Evolutionary conservation across 768 basidiomycete genomes (phyloP), one percentile per base, ranked within the genome.

Genomic region (Mycena latifolia): DNA sequence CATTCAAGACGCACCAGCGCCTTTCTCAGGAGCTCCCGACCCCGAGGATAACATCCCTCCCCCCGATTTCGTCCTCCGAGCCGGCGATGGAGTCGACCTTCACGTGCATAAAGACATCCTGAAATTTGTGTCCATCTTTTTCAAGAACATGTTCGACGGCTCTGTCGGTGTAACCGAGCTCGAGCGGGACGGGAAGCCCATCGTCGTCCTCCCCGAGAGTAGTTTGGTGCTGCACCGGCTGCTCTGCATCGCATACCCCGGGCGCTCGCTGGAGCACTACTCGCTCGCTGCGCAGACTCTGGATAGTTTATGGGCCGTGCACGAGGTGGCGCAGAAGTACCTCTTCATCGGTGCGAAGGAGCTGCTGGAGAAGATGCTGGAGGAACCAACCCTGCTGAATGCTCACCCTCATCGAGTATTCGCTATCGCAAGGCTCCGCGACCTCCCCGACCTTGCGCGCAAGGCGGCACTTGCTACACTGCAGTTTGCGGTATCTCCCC

Each of bases 61-160:
- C n/a, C 14, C 53, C 20, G 52, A 63, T 22, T 35, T 55, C 61
- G 35, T 55, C 43, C 31, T 55, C 29, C 28, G 61, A 2, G 46
- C 61, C 45, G 15, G 28, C n/a, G 61, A 63, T 48, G 41, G 29
- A 43, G 51, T 63, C 3, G 61, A 63, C 33, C 53, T 63, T 45
- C 33, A 47, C 25, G 61, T 63, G 1, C 61, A 63, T 53, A 24
- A 24, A 9, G 61, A 63, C 28, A 55, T 63, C 11, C 52, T 63
- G 17, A 54, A 47, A 28, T 55, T 63, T 31, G 35, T 15, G n/a
- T 63, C 61, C 18, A 43, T 24, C n/a, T 54, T 12, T 18, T 63
- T 63, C 53, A 25, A 63, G 7, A 24, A 14, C 24, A 55, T 63
- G 52, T 55, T 63, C 22, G 33, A 24, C 5, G 17, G 3, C 6